Base-by-base conservation (phyloP, 345 rosid genomes). In the Barbarea vulgaris region DNA sequence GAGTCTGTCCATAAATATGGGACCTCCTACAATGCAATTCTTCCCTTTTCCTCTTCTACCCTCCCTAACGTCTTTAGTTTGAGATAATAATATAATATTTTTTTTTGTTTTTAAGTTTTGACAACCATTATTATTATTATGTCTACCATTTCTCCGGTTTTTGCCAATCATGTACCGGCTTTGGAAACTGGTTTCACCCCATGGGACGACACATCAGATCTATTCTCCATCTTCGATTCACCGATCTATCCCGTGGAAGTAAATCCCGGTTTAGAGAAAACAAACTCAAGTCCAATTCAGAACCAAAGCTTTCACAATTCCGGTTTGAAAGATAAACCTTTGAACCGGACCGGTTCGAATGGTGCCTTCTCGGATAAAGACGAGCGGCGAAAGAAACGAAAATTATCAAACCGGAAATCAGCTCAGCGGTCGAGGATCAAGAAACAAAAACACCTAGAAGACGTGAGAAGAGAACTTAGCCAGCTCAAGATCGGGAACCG, bases 341-440 rank as follows among this genome's bases (percentile, higher is more conserved):
- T 71, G 31, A 79, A 71, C 69, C 83, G 8, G 15, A 7, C 75
- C 2, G 71, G 58, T 34, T 64, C 64, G 9, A 24, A n/a, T 1
- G 46, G 1, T 31, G 28, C 3, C 7, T 7, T 31, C 4, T 50
- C 85, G 2, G 48, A 69, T 37, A 61, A 77, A 30, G 93, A 91
- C 13, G 96, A 88, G 53, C 83, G 88, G 31, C 87, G 80, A 81
- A 76, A 74, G 69, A 86, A 83, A 76, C 87, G 98, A 42, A 91
- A 86, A 90, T 18, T 83, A 75, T 91, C 98, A 66, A 93, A 91
- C 87, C 88, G 97, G 77, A 93, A 91, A 70, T 91, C 98, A 3
- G 97, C 98, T n/a, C 79, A 91, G 80, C 82, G 98, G 69, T 91
- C 97, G 6, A 81, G 98, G 67, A 82, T 83, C 88, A 84, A 93